Conservation (phyloP, 495 filamentous ascomycete species). For the Trichoderma reesei region DNA sequence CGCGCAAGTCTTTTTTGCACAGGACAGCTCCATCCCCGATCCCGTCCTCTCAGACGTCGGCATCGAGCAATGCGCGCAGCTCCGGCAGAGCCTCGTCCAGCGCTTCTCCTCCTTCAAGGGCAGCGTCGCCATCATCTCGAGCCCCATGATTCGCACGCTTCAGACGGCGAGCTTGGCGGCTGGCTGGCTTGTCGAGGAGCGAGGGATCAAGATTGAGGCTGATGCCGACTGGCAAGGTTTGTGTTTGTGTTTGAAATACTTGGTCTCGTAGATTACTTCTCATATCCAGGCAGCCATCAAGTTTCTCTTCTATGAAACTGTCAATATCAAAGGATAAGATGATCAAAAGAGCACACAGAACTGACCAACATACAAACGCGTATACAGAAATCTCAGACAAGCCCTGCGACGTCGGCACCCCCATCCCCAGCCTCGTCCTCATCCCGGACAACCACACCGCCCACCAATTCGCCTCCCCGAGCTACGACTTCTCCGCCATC, state of each 20-base stretch:
- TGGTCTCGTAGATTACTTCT: too few relatives aligned
- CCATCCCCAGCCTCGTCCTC: slow-evolving; percentile 25
- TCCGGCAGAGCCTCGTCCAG: slow-evolving; percentile 36
- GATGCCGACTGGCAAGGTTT: slow-evolving; percentile 45
- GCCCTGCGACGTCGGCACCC: slow-evolving; percentile 47
- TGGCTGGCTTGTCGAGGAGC: slow-evolving; percentile 41
- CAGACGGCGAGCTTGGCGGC: slow-evolving; percentile 45
- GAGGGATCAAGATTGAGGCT: slow-evolving; percentile 41
- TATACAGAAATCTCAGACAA: slow-evolving; percentile 47
- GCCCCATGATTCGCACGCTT: slow-evolving; percentile 48
- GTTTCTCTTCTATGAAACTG: too few relatives aligned
- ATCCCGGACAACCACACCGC: neutral
- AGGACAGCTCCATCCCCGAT: slow-evolving; percentile 42
- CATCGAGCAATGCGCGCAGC: slow-evolving; percentile 37
- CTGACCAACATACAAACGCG: neutral
- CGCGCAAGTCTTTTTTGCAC: slow-evolving; percentile 21
- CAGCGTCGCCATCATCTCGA: slow-evolving; percentile 46
- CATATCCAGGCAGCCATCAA: neutral
- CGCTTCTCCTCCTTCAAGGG: slow-evolving; percentile 36
- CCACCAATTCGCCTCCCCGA: slow-evolving; percentile 33
- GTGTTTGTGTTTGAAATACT: too few relatives aligned
- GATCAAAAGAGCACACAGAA: neutral
- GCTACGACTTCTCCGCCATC: slow-evolving; percentile 42
- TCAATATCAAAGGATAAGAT: too few relatives aligned
- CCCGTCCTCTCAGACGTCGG: slow-evolving; percentile 47